Percentiles rank a stretch among this genome's conserved stretches.
phyloP scores from a whole-genome alignment of 257 asterid genomes.

The Primulina eburnea region DNA sequence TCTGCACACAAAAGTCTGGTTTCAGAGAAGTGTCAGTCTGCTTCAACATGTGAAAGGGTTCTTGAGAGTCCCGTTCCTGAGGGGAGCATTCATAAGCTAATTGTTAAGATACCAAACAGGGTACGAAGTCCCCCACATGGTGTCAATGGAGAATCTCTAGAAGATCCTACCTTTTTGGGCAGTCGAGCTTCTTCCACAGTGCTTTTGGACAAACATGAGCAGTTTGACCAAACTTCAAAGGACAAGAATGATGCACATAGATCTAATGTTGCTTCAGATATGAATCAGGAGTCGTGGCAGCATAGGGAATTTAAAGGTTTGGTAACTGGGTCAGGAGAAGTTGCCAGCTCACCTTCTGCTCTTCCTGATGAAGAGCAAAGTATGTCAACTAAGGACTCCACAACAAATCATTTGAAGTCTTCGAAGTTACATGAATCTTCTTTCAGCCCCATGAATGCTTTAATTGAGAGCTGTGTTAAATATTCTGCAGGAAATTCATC shows the following conservation, averaged over 20 bases:
- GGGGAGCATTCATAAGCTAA: constrained; percentile 56
- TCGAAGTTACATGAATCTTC: constrained; percentile 52
- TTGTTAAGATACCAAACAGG: constrained; percentile 72
- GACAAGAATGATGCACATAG: constrained; percentile 44
- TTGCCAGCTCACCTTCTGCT: constrained; percentile 41
- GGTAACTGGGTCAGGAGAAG: constrained; percentile 48
- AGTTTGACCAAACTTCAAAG: constrained; percentile 35
- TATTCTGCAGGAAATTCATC: constrained; percentile 71
- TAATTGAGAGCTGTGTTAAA: constrained; percentile 85
- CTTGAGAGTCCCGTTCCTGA: constrained; percentile 45
- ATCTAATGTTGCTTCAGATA: constrained; percentile 39
- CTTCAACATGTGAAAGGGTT: constrained; percentile 43
- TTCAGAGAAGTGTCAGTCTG: constrained; percentile 54
- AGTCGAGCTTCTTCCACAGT: constrained; percentile 61
- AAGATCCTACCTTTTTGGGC: constrained; percentile 45
- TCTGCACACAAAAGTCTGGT: constrained; percentile 39
- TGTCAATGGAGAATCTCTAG: constrained; percentile 47
- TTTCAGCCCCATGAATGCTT: constrained; percentile 90
- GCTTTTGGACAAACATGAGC: constrained; percentile 44
- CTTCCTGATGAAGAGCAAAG: constrained; percentile 52
- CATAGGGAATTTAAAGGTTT: constrained; percentile 48
- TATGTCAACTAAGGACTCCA: constrained; percentile 36
- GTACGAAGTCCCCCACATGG: constrained; percentile 68
- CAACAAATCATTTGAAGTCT: constrained; percentile 37
- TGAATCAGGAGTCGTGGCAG: constrained; percentile 45